Conservation (phyloP, 78 protist genomes). For the Dictyostelium capitatum region DNA sequence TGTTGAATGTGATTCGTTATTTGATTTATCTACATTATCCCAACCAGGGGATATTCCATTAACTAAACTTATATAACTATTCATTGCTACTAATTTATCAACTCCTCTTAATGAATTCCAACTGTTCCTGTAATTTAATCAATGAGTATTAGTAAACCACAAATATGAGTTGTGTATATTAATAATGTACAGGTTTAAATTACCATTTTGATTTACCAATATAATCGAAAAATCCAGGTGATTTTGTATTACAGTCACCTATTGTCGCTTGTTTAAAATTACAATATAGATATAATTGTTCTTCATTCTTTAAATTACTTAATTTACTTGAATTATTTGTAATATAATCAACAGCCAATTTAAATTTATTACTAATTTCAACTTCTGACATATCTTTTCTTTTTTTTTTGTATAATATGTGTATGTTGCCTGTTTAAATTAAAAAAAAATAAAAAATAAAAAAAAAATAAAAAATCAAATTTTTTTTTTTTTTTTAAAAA, state of each 20-base stretch:
- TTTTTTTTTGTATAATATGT: too few relatives aligned
- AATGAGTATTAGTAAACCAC: background rate
- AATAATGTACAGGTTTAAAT: background rate
- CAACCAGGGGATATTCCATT: conserved; percentile 32
- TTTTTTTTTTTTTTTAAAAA: too few relatives aligned
- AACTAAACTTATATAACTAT: conserved; percentile 35
- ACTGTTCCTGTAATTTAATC: conserved; percentile 19
- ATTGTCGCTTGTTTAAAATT: conserved; percentile 68
- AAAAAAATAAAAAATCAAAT: background rate
- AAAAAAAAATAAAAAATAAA: background rate
- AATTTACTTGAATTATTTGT: conserved; percentile 17
- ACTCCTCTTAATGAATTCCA: conserved; percentile 41
- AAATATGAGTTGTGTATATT: too few relatives aligned
- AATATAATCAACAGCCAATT: conserved; percentile 46
- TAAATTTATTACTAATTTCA: conserved; percentile 9
- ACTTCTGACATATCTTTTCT: background rate
- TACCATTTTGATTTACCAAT: conserved; percentile 69
- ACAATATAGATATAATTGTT: conserved; percentile 64
- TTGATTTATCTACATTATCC: conserved; percentile 19
- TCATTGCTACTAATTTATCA: conserved; percentile 51
- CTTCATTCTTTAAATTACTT: conserved; percentile 16
- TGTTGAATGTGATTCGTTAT: too few relatives aligned
- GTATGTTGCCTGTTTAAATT: background rate
- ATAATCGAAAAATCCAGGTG: conserved; percentile 63
- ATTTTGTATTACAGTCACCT: conserved; percentile 64